Conservation (phyloP, 768 basidiomycete genomes). For the Boletus insuetus region DNA sequence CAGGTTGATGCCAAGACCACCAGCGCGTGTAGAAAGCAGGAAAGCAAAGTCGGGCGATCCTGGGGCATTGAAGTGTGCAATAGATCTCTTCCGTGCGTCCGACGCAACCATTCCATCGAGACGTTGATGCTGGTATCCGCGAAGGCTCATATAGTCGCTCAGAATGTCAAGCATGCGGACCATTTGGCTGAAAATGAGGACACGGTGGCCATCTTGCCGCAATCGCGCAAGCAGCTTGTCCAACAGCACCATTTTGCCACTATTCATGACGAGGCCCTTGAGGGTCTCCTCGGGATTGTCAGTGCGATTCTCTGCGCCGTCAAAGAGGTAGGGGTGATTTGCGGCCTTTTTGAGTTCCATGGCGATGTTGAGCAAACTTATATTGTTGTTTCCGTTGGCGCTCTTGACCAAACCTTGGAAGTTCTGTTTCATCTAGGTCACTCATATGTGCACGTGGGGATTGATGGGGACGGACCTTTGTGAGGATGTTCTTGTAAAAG, state of each 20-base stretch:
- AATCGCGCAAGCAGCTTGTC: slow-evolving; percentile 94
- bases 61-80: slow-evolving; percentile 94
- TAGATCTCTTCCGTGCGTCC: slow-evolving; percentile 90
- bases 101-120: slow-evolving; percentile 95
- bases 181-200: slow-evolving; percentile 99
- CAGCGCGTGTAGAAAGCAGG: slow-evolving; percentile 92
- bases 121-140: slow-evolving; percentile 91
- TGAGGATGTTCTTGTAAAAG: slow-evolving; percentile 98
- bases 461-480: slow-evolving; percentile 54
- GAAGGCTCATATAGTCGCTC: slow-evolving; percentile 90
- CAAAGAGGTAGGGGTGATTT: slow-evolving; percentile 97
- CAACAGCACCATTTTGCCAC: slow-evolving; percentile 96
- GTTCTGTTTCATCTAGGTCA: slow-evolving; percentile 52
- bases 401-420: slow-evolving; percentile 91
- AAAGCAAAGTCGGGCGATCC: slow-evolving; percentile 96
- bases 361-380: slow-evolving; percentile 95
- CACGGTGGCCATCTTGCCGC: slow-evolving; percentile 90
- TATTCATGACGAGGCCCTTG: slow-evolving; percentile 97
- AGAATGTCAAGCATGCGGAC: slow-evolving; percentile 98
- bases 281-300: slow-evolving; percentile 77
- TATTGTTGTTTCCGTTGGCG: slow-evolving; percentile 84
- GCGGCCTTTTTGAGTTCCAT: slow-evolving; percentile 99
- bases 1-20: slow-evolving; percentile 96
- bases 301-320: slow-evolving; percentile 78
- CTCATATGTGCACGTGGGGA: not conserved